Evolutionary conservation across 352 stramenopile species (phyloP), one percentile per base, ranked within the genome.

Genomic region (Pythium sp.): DNA sequence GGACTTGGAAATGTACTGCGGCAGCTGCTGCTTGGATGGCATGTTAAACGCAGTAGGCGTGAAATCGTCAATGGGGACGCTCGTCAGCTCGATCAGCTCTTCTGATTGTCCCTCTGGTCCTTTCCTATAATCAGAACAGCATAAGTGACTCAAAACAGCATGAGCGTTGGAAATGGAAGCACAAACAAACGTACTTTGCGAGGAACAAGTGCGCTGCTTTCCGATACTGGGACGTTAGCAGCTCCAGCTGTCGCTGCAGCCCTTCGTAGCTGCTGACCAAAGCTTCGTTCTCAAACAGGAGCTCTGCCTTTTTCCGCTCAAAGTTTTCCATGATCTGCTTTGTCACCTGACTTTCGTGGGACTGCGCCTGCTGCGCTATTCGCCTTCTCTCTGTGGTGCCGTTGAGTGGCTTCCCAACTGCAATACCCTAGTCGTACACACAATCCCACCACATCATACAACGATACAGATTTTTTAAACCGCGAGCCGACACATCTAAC

Each of bases 191-290:
- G 57, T 76, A 89, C 82, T 93, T 84, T 9, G 82, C 80, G 38
- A 93, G 72, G 59, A 93, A 93, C 15, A 92, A 75, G 61, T 81
- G 75, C 32, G 90, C 79, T 5, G 83, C 74, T 38, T 91, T 91
- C 67, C 89, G 89, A 74, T 92, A 92, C 67, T 91, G 83, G 2
- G 78, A 72, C 32, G 77, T 87, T 6, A 93, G 65, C n/a, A 77
- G 78, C 70, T 91, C 80, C 22, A 93, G 68, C 18, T 86, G 75
- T 2, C 79, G 74, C 46, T 92, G 83, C 24, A 93, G 67, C 7
- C 69, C 64, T 28, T 89, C 74, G 49, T 89, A 91, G 26, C 71
- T 85, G 22, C 73, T 86, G 9, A 74, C 70, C 18, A 93, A 67
- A n/a, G 72, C 70, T 46, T 90, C 82, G 54, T 92, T 92, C 57